Evolutionary conservation across 2,329 filamentous ascomycete species (phyloP).

Genomic region (Hirsutella rhossiliensis): DNA sequence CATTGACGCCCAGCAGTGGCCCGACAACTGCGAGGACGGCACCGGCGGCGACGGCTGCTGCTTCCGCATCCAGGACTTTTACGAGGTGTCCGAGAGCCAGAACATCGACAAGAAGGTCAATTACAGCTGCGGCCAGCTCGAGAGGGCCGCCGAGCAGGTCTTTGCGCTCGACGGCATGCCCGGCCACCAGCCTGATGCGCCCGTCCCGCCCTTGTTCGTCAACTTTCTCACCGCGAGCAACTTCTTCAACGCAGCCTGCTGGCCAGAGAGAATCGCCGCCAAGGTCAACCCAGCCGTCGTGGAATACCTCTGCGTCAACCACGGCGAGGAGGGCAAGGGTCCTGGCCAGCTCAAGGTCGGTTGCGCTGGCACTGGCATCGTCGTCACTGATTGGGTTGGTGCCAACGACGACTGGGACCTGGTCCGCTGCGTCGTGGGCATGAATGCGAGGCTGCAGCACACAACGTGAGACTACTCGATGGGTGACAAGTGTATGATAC

Average conservation of each 20-base stretch:
- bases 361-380: constrained; percentile 71
- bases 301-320: constrained; percentile 47
- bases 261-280: constrained; percentile 84
- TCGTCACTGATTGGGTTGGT: constrained; percentile 92
- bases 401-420: constrained; percentile 82
- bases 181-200: constrained; percentile 14
- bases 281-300: constrained; percentile 71
- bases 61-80: constrained; percentile 88
- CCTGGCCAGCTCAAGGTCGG: constrained; percentile 41
- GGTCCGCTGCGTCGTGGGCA: constrained; percentile 73
- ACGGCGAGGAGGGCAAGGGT: constrained; percentile 39
- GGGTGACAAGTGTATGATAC: neutral
- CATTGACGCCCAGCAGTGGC: constrained; percentile 59
- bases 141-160: constrained; percentile 48
- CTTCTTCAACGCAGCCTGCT: constrained; percentile 85
- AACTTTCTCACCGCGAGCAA: constrained; percentile 90
- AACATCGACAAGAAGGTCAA: constrained; percentile 74
- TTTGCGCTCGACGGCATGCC: constrained; percentile 29
- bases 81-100: constrained; percentile 65
- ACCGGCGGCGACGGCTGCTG: constrained; percentile 54
- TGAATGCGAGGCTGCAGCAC: constrained; percentile 63
- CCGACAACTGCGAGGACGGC: constrained; percentile 76
- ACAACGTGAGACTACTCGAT: constrained; percentile 15
- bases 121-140: constrained; percentile 62
- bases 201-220: constrained; percentile 57